Base-by-base conservation (phyloP, 306 rosid species). In the Vigna unguiculata region DNA sequence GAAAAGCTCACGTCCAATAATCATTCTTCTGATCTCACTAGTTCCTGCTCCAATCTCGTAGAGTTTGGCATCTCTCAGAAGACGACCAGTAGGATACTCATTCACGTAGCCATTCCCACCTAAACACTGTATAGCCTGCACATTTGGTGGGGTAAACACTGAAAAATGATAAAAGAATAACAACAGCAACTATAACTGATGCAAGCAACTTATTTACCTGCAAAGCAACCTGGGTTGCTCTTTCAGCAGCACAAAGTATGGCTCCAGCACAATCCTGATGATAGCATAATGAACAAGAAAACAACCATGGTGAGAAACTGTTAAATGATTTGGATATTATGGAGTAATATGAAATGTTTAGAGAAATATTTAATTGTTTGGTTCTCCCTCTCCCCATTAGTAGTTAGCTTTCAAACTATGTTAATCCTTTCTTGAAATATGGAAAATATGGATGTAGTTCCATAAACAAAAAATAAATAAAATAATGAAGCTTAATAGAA, bases 21-120 rank as follows among this genome's bases (percentile, higher is more conserved):
- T 90, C 88, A 95, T 89, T 82, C 97, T 87, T 89, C 98, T 85
- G 75, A 95, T 84, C 91, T 92, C 97, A 69, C 95, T 92, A 43
- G 95, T 94, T 68, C 97, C 97, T 16, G 97, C 98, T 4, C 97
- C 96, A 57, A 90, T 94, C 85, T 94, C 92, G 7, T 92, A 95
- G 20, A 89, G 90, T 83, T 92, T 87, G 53, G 97, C 97, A 74
- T 95, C 97, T 66, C 97, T 86, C 69, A 95, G 90, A 73, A 95
- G 86, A 65, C 97, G 97, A 49, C 97, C 97, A 0, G 95, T 92
- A 65, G 87, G 68, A 65, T 92, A 95, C 82, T 95, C 99, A 3
- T 95, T 95, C 63, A 95, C 97, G 19, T 95, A 95, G n/a, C 97
- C 97, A 38, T 92, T 95, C 70, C 99, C 99, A 20, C 97, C 97